phyloP scores from a whole-genome alignment of 2,329 filamentous ascomycete species.

The Hypoxylon sp. region DNA sequence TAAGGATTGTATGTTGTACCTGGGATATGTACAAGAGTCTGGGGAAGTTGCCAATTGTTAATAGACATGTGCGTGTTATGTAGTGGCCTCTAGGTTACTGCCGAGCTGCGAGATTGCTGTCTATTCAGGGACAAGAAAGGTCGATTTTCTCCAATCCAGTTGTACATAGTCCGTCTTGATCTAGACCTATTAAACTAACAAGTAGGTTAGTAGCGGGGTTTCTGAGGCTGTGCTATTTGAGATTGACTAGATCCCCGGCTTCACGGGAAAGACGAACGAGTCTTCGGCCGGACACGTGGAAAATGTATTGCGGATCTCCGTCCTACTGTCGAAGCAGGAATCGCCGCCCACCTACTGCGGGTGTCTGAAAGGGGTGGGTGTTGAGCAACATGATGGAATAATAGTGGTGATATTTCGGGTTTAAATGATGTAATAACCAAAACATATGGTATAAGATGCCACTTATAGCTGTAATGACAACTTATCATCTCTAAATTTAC shows the following conservation, averaged over 20 bases:
- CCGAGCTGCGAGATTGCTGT: constrained; percentile 29
- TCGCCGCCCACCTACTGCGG: not conserved
- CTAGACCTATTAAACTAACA: constrained; percentile 14
- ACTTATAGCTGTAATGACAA: constrained; percentile 6
- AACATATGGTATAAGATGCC: not conserved
- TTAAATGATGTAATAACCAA: constrained; percentile 19
- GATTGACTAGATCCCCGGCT: not conserved
- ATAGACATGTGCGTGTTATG: constrained; percentile 2
- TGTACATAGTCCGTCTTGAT: not conserved
- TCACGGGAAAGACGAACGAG: constrained; percentile 8
- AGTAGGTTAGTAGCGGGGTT: constrained; percentile 1
- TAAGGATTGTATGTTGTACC: constrained; percentile 18
- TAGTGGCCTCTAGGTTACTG: constrained; percentile 24
- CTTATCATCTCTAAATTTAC: constrained; percentile 12
- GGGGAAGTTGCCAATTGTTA: constrained; percentile 9
- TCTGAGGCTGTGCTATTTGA: constrained; percentile 21
- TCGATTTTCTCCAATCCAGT: constrained; percentile 4
- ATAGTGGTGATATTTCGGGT: constrained; percentile 11
- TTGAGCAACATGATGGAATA: constrained; percentile 3
- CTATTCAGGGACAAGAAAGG: constrained; percentile 33
- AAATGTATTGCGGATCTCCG: not conserved
- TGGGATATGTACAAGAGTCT: not conserved
- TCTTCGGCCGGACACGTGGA: constrained; percentile 10
- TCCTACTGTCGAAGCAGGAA: not conserved
- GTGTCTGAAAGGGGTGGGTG: not conserved